Base-by-base conservation (phyloP, 1,284 basidiomycete species). In the Apiotrichum akiyoshidainum region DNA sequence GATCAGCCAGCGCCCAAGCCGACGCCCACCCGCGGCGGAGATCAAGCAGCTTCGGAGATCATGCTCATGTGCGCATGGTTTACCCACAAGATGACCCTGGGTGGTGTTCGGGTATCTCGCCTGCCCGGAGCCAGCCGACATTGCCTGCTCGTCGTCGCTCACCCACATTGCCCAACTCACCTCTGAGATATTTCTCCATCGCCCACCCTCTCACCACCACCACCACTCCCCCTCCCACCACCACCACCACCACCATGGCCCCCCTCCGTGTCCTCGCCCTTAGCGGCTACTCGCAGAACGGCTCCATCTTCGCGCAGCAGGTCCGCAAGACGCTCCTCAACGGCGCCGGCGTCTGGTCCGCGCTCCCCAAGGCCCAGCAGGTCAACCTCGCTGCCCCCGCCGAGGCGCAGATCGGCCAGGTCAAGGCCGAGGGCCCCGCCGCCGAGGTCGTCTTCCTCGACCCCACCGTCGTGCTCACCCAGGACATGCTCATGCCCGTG, bases 241-340 rank as follows among this genome's bases (percentile, higher is more conserved):
- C 3, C 14, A 21, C 35, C 21, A 45, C 41, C 11, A 37, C 4
- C 12, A 37, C 37, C 37, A 31, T 33, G n/a, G 40, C 22, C 31
- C 49, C 45, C 40, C 41, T 69, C 26, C 65, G 72, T 57, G 65
- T 74, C 31, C 61, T 74, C 59, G 64, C 67, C 22, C 60, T 76
- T 19, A 65, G 64, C 64, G 92, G 91, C 35, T 90, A 87, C 73
- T 84, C 88, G 5, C 91, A 93, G 73, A 92, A 88, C 67, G 88
- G 85, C 5, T 80, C 69, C 48, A 86, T 90, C 64, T 88, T 91
- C 75, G 86, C 83, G 70, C 91, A 89, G 78, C 83, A 88, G 72
- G 89, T 88, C 57, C 68, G 83, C 75, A 9, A 35, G 12, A 52
- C 54, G 9, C 49, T 57, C 14, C 55, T 57, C 8, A 31, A 26